Conservation (phyloP, 1,139 yeast species). For the Kazachstania sp. region DNA sequence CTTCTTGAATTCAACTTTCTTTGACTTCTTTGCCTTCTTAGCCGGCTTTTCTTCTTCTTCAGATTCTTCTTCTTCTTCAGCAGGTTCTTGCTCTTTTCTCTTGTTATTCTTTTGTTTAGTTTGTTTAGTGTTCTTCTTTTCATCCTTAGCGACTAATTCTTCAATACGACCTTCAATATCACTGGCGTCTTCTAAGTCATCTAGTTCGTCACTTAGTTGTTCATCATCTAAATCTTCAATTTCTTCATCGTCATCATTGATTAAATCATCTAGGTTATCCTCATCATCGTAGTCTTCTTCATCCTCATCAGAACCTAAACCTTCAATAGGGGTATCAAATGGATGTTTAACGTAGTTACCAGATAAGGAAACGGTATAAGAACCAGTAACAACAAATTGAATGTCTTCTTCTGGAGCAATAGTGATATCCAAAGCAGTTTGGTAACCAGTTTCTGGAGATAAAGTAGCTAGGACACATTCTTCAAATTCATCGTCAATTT, state of each 20-base stretch:
- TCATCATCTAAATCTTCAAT: conserved; percentile 26
- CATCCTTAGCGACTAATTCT: conserved; percentile 36
- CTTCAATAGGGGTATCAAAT: conserved; percentile 35
- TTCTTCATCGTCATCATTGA: conserved; percentile 30
- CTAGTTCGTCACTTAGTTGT: conserved; percentile 36
- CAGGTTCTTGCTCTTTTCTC: conserved; percentile 11
- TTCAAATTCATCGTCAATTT: conserved; percentile 56
- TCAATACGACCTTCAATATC: conserved; percentile 35
- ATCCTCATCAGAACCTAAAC: conserved; percentile 44
- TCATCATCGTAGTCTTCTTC: conserved; percentile 74
- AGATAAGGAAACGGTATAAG: conserved; percentile 81
- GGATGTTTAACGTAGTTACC: conserved; percentile 98
- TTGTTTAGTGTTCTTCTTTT: conserved; percentile 35
- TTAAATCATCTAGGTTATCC: conserved; percentile 34
- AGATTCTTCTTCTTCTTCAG: conserved; percentile 23
- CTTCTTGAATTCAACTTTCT: conserved; percentile 80
- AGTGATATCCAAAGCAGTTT: conserved; percentile 84
- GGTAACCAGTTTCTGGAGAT: conserved; percentile 75
- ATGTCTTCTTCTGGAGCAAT: conserved; percentile 92
- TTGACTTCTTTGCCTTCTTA: conserved; percentile 31
- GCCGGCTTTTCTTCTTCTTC: conserved; percentile 26
- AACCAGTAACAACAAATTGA: conserved; percentile 89
- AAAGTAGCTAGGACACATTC: conserved; percentile 84
- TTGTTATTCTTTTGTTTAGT: conserved; percentile 32
- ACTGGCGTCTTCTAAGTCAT: conserved; percentile 18